Base-by-base conservation (phyloP, 257 asterid genomes). In the Paulownia fortunei region DNA sequence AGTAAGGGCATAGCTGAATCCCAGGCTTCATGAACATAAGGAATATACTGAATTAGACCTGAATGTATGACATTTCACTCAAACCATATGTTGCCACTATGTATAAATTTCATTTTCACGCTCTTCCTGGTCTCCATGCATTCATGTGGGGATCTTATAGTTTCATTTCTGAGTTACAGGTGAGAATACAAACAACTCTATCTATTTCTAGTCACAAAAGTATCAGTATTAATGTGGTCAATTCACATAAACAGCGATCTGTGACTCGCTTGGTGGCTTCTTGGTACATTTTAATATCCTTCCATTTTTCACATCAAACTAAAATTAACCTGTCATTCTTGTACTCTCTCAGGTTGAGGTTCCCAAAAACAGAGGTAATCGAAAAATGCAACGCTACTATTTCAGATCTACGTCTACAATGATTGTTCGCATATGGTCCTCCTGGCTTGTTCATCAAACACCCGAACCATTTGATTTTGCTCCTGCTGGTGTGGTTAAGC, bases 351-450 rank as follows among this genome's bases (percentile, higher is more conserved):
- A 95, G 99, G 97, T 79, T 63, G 99, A 96, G 84, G 96, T 63
- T 62, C 99, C 99, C 47, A 85, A 85, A 82, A 89, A 93, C 86
- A 84, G 90, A 67, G 97, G 97, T 12, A 93, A 90, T 76, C 69
- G 67, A 72, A 96, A 63, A 85, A 92, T 93, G 95, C 97, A 90
- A 52, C 92, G 97, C 16, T 96, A 88, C 80, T 92, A 84, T 71
- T 96, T 96, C 87, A 84, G 89, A 75, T 96, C 99, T 34, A 93
- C 99, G 4, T 86, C 92, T n/a, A 93, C 99, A 73, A 88, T 78
- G 88, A 88, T 96, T 61, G 85, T 92, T 63, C 96, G 99, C 49
- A 89, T 93, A 85, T 96, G 99, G 99, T 96, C 99, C 56, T 88
- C 99, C 23, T 96, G 98, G 98, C 98, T 96, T 59, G 96, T 96